These are phyloP conservation scores for Candida ulmi DNA, from an alignment of 805 yeast species.

Conservation along the genomic window DNA sequence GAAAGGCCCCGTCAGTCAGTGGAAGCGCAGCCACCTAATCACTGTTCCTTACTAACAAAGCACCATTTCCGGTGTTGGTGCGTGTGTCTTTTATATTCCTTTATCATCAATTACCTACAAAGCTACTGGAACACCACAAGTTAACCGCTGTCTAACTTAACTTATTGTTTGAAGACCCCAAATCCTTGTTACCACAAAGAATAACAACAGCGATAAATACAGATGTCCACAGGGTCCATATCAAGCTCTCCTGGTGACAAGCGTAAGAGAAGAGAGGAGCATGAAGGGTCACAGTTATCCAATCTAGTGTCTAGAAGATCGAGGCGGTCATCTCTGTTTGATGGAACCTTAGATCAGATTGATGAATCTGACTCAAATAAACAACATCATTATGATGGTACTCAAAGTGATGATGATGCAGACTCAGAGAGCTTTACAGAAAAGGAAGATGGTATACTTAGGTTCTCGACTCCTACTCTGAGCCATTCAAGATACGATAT, in stretches of 20 bases:
- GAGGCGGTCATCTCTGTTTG: not conserved
- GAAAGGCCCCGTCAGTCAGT: too few species aligned
- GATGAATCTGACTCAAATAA: not conserved
- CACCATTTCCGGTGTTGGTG: too few species aligned
- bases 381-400: not conserved
- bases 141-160: too few species aligned
- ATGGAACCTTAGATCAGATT: not conserved
- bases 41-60: too few species aligned
- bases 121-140: too few species aligned
- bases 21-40: too few species aligned
- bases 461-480: not conserved
- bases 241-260: not conserved
- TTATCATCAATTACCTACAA: too few species aligned
- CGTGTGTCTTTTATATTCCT: too few species aligned
- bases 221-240: not conserved
- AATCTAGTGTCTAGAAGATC: not conserved
- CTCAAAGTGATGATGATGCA: not conserved
- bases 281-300: not conserved
- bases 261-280: slow-evolving; percentile 1
- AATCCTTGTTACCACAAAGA: not conserved
- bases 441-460: not conserved
- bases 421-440: too few species aligned
- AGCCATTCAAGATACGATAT: not conserved
- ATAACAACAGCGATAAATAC: not conserved
- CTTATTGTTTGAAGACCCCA: too few species aligned